A percentile compares a stretch with the other conserved stretches of the same genome.
phyloP scores from a whole-genome alignment of 2,329 filamentous ascomycete genomes.

The Lachnellula cervina region DNA sequence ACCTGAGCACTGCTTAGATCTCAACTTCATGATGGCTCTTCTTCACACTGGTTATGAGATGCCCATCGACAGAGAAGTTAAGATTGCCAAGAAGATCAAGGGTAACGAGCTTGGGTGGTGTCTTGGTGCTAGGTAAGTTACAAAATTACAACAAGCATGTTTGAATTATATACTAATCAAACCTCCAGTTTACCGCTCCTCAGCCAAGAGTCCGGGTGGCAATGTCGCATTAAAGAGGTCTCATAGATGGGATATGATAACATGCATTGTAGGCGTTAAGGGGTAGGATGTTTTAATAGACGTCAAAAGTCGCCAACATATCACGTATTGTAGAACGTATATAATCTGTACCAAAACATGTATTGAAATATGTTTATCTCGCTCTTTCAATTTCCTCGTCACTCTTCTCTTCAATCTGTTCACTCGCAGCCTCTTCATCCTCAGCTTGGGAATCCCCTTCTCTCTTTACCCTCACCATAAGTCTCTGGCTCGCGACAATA shows the following conservation, averaged over 20 bases:
- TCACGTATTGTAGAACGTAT: slow-evolving; percentile 1
- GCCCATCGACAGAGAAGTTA: slow-evolving; percentile 92
- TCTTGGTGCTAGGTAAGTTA: slow-evolving; percentile 80
- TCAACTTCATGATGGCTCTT: slow-evolving; percentile 93
- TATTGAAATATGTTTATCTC: neutral
- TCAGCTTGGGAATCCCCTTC: neutral
- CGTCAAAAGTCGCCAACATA: neutral
- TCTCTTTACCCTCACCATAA: neutral
- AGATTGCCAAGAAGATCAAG: slow-evolving; percentile 98
- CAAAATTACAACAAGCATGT: neutral
- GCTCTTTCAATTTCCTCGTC: neutral
- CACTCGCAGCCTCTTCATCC: neutral
- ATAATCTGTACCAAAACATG: slow-evolving; percentile 8
- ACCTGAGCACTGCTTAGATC: slow-evolving; percentile 87
- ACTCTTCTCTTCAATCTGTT: neutral
- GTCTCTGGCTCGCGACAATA: slow-evolving; percentile 6
- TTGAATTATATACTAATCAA: slow-evolving; percentile 33
- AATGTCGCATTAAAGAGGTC: slow-evolving; percentile 78
- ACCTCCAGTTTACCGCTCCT: slow-evolving; percentile 70
- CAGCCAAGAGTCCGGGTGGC: slow-evolving; percentile 78
- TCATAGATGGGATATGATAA: slow-evolving; percentile 41
- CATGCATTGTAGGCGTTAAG: slow-evolving; percentile 26
- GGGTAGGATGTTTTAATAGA: neutral
- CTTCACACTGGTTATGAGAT: slow-evolving; percentile 97
- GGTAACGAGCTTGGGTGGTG: slow-evolving; percentile 97